Evolutionary conservation across 106 monocot species (phyloP), one percentile per base, ranked within the genome.

Genomic region (Xerophyta viscosa): DNA sequence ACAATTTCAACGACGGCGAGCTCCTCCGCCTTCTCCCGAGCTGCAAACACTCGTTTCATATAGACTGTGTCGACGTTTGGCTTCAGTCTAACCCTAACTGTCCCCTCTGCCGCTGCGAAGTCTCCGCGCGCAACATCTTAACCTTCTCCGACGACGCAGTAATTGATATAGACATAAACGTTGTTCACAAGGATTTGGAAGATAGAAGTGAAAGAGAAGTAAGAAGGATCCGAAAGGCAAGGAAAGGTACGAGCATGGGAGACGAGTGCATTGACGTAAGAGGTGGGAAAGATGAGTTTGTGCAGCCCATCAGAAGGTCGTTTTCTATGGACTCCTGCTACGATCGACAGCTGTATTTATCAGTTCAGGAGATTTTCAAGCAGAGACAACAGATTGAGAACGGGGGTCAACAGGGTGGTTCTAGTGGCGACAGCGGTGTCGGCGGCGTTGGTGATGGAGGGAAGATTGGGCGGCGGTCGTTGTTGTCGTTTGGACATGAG

Each of bases 401-500:
- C 3, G 31, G 29, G 4, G 30, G 10, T 9, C 24, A 37, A 13
- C 24, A 54, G 2, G 54, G 58, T 3, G 60, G 41, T 11, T 41
- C 42, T 10, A 64, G 59, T 39, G 21, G 23, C 19, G 54, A 27
- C 8, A 56, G 55, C 12, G 41, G 47, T 37, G 28, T 31, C 24
- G 12, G 50, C 8, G 47, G 54, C 20, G 44, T 19, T 0, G 24
- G 46, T 20, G 28, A 2, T 3, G 11, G 41, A 50, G 58, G 52
- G 19, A 79, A 71, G 57, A 28, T 71, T 17, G n/a, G n/a, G n/a
- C 48, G 62, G 63, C 56, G 69, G 10, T 58, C 69, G n/a, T 76
- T 88, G 44, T 88, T 83, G 71, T 70, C 83, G 2, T 83, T 88
- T 37, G 71, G 76, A 3, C 62, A 64, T 50, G 61, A 60, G 7